Evolutionary conservation across 306 rosid genomes (phyloP).

Genomic region (Hippophae gyantsensis): DNA sequence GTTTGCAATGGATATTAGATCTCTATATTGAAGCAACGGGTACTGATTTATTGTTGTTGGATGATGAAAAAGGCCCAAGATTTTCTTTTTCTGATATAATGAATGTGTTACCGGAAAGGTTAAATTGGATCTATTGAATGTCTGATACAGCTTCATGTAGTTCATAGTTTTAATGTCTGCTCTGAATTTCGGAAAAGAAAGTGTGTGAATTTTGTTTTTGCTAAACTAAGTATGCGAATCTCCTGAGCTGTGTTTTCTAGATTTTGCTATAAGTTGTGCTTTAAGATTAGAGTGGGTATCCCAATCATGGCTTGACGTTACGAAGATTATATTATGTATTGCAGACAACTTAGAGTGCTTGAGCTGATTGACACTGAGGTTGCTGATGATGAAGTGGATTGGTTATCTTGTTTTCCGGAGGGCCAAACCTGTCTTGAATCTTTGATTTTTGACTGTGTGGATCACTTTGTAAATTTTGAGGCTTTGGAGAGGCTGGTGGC

Average conservation of each 20-base stretch:
- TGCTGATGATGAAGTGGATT: slow-evolving; percentile 54
- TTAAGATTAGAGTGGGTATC: slow-evolving; percentile 13
- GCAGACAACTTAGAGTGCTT: slow-evolving; percentile 68
- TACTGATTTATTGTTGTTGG: background rate
- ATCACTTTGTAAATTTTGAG: slow-evolving; percentile 43
- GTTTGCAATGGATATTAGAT: slow-evolving; percentile 6
- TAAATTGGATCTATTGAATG: slow-evolving; percentile 7
- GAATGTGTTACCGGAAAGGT: slow-evolving; percentile 4
- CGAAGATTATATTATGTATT: slow-evolving; percentile 13
- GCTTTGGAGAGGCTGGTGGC: slow-evolving; percentile 76
- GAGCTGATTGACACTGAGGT: slow-evolving; percentile 69
- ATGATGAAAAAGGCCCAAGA: background rate
- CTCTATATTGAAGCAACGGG: background rate
- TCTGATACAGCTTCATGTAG: slow-evolving; percentile 3
- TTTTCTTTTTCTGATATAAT: slow-evolving; percentile 12
- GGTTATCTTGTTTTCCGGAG: slow-evolving; percentile 71
- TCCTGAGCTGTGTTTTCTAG: background rate
- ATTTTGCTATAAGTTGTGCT: background rate
- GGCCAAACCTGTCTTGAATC: slow-evolving; percentile 52
- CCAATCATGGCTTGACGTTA: slow-evolving; percentile 1
- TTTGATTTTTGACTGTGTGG: slow-evolving; percentile 66
- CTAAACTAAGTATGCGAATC: background rate
- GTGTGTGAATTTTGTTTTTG: background rate
- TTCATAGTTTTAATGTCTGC: slow-evolving; percentile 15
- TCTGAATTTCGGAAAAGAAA: background rate